Evolutionary conservation across 2,329 filamentous ascomycete species (phyloP), one percentile per base, ranked within the genome.

Genomic region (Tolypocladium ovalisporum): DNA sequence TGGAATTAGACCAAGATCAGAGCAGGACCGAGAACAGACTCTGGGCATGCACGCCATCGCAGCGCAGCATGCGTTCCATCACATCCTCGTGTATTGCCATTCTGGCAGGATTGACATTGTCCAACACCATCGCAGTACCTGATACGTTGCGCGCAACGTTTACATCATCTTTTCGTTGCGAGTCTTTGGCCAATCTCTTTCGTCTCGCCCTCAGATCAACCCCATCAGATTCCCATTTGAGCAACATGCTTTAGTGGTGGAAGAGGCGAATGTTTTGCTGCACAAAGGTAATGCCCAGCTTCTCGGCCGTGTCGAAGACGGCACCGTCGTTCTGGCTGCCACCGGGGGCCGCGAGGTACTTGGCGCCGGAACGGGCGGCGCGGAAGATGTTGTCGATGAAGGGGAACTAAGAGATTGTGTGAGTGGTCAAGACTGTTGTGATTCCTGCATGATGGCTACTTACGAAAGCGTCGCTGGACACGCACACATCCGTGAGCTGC

Each of bases 341-440:
- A 54, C 84, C 88, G 12, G 94, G 94, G 42, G 93, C 93, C 56
- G 94, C 93, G 67, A 97, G 90, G 78, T 96, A 99, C 79, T 96
- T 97, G 69, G 85, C 91, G 54, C 94, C 94, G 27, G 90, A 96
- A 67, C 90, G 83, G 61, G 84, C 85, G 55, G 91, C 89, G 64
- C 94, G 86, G 84, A 95, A 97, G 63, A 99, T 88, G 68, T 99
- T 99, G 79, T 99, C 94, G 68, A 90, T 90, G 76, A 99, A 99
- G 64, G 94, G 94, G 84, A 99, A 99, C 89, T 90, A 59, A n/a
- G 24, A 51, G 22, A 51, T 2, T 24, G n/a, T 24, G 55, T 61
- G 27, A 56, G 35, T 37, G 47, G n/a, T 15, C 42, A 8, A 29
- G 15, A 34, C 32, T 6, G 52, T 19, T 2, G 13, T 2, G 4